phyloP scores from a whole-genome alignment of 768 basidiomycete species.

The Amanita pseudoporphyria region DNA sequence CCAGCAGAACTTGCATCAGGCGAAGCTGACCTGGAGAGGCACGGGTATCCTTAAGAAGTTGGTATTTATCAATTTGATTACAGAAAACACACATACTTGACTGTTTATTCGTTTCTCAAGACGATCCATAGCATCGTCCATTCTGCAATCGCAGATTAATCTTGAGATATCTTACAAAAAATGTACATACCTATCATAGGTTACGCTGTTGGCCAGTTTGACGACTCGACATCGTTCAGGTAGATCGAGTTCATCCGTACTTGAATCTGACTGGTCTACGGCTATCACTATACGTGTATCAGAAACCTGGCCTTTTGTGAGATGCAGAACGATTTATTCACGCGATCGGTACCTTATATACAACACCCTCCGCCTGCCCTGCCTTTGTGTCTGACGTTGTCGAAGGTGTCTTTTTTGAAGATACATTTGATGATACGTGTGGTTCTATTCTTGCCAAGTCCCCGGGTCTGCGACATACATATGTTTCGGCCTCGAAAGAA shows the following conservation, averaged over 20 bases:
- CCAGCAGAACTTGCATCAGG: constrained; percentile 64
- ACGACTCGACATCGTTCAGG: constrained; percentile 80
- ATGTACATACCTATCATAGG: constrained; percentile 63
- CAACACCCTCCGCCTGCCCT: constrained; percentile 61
- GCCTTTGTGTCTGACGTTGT: constrained; percentile 28
- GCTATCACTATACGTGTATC: constrained; percentile 78
- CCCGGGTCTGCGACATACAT: constrained; percentile 49
- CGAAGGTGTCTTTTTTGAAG: constrained; percentile 26
- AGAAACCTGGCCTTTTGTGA: constrained; percentile 43
- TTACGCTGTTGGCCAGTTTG: constrained; percentile 88
- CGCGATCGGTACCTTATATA: constrained; percentile 56
- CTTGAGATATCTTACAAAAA: neutral
- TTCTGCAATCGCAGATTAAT: constrained; percentile 32
- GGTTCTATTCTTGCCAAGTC: constrained; percentile 85
- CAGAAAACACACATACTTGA: neutral
- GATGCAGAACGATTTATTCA: neutral
- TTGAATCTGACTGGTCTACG: constrained; percentile 51
- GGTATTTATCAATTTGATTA: constrained; percentile 8
- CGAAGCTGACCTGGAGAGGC: constrained; percentile 32
- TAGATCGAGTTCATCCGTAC: constrained; percentile 59
- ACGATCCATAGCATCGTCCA: constrained; percentile 75
- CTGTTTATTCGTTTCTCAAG: constrained; percentile 29
- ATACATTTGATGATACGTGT: constrained; percentile 33
- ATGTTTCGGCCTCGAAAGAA: neutral
- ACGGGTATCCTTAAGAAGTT: constrained; percentile 26